A percentile compares a stretch with the other conserved stretches of the same genome.
phyloP scores from a whole-genome alignment of 2,329 filamentous ascomycete species.

The Orbilia ellipsospora region DNA sequence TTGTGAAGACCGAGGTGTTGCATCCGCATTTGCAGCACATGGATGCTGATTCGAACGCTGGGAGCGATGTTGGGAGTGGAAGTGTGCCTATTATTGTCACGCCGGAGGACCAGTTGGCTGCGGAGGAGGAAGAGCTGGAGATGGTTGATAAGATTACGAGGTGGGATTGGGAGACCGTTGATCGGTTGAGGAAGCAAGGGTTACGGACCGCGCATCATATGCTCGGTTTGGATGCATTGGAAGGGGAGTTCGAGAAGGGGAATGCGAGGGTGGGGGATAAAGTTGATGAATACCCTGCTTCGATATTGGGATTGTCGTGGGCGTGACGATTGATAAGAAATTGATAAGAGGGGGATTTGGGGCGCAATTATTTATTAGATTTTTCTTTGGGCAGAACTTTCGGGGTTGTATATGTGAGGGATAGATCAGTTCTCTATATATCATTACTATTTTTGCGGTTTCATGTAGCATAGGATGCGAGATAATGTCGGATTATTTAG shows the following conservation, averaged over 20 bases:
- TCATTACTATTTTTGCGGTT: conserved; percentile 13
- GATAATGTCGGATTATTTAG: conserved; percentile 12
- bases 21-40: conserved; percentile 51
- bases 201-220: conserved; percentile 60
- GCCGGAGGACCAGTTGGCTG: conserved; percentile 30
- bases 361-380: neutral
- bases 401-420: conserved; percentile 14
- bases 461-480: conserved; percentile 37
- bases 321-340: conserved; percentile 31
- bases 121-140: conserved; percentile 54
- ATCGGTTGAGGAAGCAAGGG: conserved; percentile 61
- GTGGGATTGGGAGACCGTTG: conserved; percentile 60
- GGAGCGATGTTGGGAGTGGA: conserved; percentile 39
- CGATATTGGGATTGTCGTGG: conserved; percentile 50
- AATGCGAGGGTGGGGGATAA: conserved; percentile 52
- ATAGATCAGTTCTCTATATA: conserved; percentile 25
- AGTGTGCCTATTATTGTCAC: conserved; percentile 19
- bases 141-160: conserved; percentile 44
- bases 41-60: conserved; percentile 43
- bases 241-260: conserved; percentile 57
- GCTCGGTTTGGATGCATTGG: conserved; percentile 57
- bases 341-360: neutral
- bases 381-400: conserved; percentile 11
- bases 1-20: conserved; percentile 49
- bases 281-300: conserved; percentile 33